Base-by-base conservation (phyloP, 1,284 basidiomycete genomes). In the Leccinum subspadiceum region DNA sequence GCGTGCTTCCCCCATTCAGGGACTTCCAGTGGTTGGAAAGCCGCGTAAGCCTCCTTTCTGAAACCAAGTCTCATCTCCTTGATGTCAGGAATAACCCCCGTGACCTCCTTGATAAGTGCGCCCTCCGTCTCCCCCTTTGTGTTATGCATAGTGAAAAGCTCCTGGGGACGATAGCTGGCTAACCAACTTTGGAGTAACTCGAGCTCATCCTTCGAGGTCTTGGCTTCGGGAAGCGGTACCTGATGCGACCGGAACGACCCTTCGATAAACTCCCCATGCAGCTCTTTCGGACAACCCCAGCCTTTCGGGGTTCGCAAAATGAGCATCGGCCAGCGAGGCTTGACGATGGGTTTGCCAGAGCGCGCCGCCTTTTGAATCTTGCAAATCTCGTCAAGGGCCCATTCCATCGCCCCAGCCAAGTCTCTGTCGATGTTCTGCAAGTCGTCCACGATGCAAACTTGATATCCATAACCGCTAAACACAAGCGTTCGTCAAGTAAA, bases 271-370 rank as follows among this genome's bases (percentile, higher is more conserved):
- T 90, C 81, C 12, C 86, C 89, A 56, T 84, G 79, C 35, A 92
- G 73, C 17, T 75, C 68, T 64, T 85, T 85, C 1, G 92, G 90
- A 3, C 88, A 87, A 4, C 84, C 79, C 79, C 82, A 86, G 29
- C 91, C 91, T 77, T 95, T 95, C 8, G 92, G 92, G 1, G 91
- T 91, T 50, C 92, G 84, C 57, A 95, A 78, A 68, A 94, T 84
- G 64, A 95, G 78, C 69, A 95, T 82, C 4, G 93, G 93, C 91
- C 91, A 95, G 52, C 91, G 82, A 15, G 93, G 92, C 76, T 94
- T 94, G 49, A 85, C 77, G 63, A 93, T 86, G 5, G 92, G 86
- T 9, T 86, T 82, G 1, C 90, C 91, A 9, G 76, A 77, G 44
- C 93, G 84, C 6, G 94, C 93, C 1, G 89, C 90, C 0, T 73